These are phyloP conservation scores for Aureobasidium sp. DNA, from an alignment of 2,329 filamentous ascomycete genomes.

Conservation along the genomic window DNA sequence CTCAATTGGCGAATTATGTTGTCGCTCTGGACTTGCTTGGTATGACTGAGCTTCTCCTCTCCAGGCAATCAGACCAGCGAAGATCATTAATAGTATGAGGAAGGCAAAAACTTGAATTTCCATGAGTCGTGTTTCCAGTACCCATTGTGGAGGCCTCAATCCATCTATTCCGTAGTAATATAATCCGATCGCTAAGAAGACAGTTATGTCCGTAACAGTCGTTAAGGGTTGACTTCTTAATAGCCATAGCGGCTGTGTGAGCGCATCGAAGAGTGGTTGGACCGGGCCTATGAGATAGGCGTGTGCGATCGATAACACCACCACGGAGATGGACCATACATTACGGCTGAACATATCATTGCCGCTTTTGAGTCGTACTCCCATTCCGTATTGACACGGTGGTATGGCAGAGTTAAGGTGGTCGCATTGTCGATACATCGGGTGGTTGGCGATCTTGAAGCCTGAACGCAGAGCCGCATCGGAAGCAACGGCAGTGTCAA, in stretches of 20 bases:
- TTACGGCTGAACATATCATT: neutral
- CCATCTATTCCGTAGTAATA: neutral
- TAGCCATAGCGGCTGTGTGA: conserved; percentile 7
- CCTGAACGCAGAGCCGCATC: conserved; percentile 8
- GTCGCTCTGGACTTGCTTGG: neutral
- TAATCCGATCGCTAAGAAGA: neutral
- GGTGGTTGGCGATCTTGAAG: conserved; percentile 1
- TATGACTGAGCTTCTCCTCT: neutral
- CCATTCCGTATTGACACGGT: neutral
- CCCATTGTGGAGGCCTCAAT: conserved; percentile 5
- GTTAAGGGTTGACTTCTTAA: neutral
- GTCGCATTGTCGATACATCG: neutral
- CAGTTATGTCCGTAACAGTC: neutral
- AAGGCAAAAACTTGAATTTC: neutral
- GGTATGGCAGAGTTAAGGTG: neutral
- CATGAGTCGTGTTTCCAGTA: conserved; percentile 3
- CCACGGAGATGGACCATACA: neutral
- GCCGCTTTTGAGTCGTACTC: neutral
- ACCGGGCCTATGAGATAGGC: neutral
- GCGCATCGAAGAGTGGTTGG: neutral
- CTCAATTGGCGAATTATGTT: conserved; percentile 19
- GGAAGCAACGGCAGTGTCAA: conserved; percentile 9
- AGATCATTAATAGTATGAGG: neutral
- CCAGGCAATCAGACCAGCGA: conserved; percentile 11
- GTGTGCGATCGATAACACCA: neutral